A percentile compares a stretch with the other conserved stretches of the same genome.
phyloP scores from a whole-genome alignment of 441 rosid genomes.

The Populus hybrid region DNA sequence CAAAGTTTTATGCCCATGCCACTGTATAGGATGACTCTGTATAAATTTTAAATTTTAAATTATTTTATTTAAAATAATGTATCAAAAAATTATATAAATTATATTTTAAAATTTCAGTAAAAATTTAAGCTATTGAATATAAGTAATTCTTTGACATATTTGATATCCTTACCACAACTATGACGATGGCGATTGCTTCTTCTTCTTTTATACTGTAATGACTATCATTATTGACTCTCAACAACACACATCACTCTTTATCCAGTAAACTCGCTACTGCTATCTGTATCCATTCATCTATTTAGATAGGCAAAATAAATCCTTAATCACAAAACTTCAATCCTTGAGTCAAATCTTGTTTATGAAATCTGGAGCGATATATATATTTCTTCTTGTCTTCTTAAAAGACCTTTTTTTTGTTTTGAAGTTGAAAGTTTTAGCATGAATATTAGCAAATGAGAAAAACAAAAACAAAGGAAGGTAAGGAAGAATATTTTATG shows the following conservation, averaged over 20 bases:
- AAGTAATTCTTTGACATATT: too few species aligned
- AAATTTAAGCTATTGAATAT: too few species aligned
- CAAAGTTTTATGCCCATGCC: too few species aligned
- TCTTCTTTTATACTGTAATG: neutral
- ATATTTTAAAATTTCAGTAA: too few species aligned
- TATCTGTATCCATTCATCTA: neutral
- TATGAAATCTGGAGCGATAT: neutral
- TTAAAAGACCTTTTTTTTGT: too few species aligned
- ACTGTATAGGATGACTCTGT: rapidly evolving
- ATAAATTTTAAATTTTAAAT: rapidly evolving
- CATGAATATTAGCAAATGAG: too few species aligned
- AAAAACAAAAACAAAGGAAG: too few species aligned
- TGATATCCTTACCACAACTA: neutral
- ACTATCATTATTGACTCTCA: neutral
- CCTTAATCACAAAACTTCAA: neutral
- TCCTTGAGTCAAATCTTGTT: neutral
- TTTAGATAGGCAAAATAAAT: neutral
- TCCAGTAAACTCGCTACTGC: neutral
- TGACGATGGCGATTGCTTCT: neutral
- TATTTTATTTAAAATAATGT: rapidly evolving
- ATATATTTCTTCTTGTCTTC: too few species aligned
- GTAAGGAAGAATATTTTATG: too few species aligned
- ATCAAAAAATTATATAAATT: too few species aligned
- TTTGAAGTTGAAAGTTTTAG: too few species aligned
- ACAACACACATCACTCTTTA: too few species aligned